These are phyloP conservation scores for Exophiala calicioides DNA, from an alignment of 2,329 filamentous ascomycete genomes.

Conservation along the genomic window DNA sequence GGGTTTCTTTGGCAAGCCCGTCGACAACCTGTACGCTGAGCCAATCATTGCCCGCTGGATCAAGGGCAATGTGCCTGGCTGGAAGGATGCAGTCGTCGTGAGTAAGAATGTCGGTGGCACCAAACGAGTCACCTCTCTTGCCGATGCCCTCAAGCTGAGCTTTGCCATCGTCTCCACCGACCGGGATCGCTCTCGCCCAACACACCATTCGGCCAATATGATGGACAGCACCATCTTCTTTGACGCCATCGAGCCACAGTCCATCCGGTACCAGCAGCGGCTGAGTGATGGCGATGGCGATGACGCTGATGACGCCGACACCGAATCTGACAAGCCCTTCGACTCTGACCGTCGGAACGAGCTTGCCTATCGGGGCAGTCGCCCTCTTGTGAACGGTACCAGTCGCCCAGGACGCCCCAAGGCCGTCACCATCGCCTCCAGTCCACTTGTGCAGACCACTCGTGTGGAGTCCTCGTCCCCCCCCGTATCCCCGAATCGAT, in stretches of 20 bases:
- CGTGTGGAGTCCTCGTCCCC: conserved; percentile 31
- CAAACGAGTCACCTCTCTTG: conserved; percentile 92
- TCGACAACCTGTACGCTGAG: conserved; percentile 96
- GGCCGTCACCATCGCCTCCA: conserved; percentile 31
- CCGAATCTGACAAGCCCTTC: conserved; percentile 34
- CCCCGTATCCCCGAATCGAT: conserved; percentile 32
- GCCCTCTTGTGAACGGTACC: conserved; percentile 8
- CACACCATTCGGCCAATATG: conserved; percentile 59
- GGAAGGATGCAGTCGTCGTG: conserved; percentile 90
- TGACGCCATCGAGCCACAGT: conserved; percentile 58
- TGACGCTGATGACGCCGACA: conserved; percentile 34
- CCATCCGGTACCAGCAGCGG: conserved; percentile 22
- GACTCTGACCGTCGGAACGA: conserved; percentile 6
- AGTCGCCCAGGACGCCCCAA: conserved; percentile 25
- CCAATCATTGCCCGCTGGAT: conserved; percentile 96
- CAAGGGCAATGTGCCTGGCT: conserved; percentile 74
- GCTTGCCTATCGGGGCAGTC: conserved; percentile 11
- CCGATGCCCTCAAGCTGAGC: conserved; percentile 93
- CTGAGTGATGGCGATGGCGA: conserved; percentile 25
- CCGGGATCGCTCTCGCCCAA: conserved; percentile 48
- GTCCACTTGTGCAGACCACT: conserved; percentile 31
- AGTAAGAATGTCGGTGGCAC: conserved; percentile 98
- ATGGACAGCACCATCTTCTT: conserved; percentile 76
- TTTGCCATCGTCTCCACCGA: conserved; percentile 96
- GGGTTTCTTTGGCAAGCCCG: conserved; percentile 96